A percentile compares a stretch with the other conserved stretches of the same genome.
Evolutionary conservation across 345 rosid species (phyloP).

Genomic region (Salix brachista): DNA sequence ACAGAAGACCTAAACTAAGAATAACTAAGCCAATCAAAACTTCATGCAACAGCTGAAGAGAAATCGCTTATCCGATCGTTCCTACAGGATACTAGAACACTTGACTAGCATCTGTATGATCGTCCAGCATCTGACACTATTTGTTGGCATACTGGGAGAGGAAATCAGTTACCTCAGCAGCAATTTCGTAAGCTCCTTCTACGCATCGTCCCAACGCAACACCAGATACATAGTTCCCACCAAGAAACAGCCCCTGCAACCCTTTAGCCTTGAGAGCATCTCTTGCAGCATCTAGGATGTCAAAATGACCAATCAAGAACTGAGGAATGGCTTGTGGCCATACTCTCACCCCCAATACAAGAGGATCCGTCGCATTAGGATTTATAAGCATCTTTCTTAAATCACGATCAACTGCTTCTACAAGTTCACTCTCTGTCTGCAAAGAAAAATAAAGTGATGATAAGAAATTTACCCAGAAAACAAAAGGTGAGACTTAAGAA

Average conservation of each 20-base stretch:
- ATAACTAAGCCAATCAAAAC: slow-evolving; percentile 5
- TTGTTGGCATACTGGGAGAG: slow-evolving; percentile 57
- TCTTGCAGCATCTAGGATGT: slow-evolving; percentile 59
- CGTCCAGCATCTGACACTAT: slow-evolving; percentile 8
- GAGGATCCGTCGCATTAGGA: slow-evolving; percentile 67
- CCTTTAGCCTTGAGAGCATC: slow-evolving; percentile 48
- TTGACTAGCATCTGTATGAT: background rate
- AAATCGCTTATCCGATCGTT: background rate
- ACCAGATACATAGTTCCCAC: slow-evolving; percentile 78
- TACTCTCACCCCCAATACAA: slow-evolving; percentile 61
- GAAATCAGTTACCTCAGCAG: slow-evolving; percentile 59
- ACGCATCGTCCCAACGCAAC: slow-evolving; percentile 90
- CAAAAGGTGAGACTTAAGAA: background rate
- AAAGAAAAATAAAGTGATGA: background rate
- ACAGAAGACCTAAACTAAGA: background rate
- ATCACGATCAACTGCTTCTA: slow-evolving; percentile 84
- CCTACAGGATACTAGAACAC: background rate
- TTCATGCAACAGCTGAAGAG: slow-evolving; percentile 1
- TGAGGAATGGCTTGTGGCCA: slow-evolving; percentile 98
- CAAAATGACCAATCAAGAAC: slow-evolving; percentile 81
- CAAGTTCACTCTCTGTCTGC: slow-evolving; percentile 65
- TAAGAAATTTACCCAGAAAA: background rate
- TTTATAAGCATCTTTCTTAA: slow-evolving; percentile 88
- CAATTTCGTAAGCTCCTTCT: slow-evolving; percentile 78
- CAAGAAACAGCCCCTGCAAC: slow-evolving; percentile 63